Percentiles rank a stretch among this genome's conserved stretches.
phyloP scores from a whole-genome alignment of 305 asterid species.

The Fraxinus platypoda region DNA sequence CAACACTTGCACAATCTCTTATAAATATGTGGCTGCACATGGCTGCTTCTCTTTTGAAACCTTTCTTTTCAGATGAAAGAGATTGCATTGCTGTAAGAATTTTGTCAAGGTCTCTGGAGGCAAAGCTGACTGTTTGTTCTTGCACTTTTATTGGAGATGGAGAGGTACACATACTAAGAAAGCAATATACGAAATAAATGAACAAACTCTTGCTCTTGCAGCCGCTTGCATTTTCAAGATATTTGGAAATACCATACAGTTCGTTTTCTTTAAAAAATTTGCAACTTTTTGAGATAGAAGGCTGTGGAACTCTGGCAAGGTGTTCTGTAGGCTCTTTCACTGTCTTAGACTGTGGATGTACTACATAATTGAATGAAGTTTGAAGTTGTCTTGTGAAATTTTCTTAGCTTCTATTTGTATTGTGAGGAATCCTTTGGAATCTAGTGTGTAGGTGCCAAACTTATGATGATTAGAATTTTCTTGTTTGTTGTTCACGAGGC shows the following conservation, averaged over 20 bases:
- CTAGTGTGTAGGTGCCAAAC: neutral
- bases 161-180: conserved; percentile 45
- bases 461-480: no score
- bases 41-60: conserved; percentile 18
- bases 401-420: neutral
- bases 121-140: conserved; percentile 76
- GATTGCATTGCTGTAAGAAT: conserved; percentile 58
- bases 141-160: conserved; percentile 47
- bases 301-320: neutral
- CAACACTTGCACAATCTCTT: neutral
- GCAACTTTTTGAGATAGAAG: neutral
- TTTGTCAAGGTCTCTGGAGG: conserved; percentile 73
- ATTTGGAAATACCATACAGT: neutral
- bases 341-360: neutral
- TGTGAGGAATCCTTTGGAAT: neutral
- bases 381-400: neutral
- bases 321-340: neutral
- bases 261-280: neutral
- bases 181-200: conserved; percentile 5
- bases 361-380: neutral
- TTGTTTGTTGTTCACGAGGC: neutral
- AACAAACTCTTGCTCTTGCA: conserved; percentile 18
- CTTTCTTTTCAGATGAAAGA: conserved; percentile 46
- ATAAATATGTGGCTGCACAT: neutral
- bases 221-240: conserved; percentile 15